Evolutionary conservation across 345 rosid species (phyloP).

Genomic region (Dipteronia dyeriana): DNA sequence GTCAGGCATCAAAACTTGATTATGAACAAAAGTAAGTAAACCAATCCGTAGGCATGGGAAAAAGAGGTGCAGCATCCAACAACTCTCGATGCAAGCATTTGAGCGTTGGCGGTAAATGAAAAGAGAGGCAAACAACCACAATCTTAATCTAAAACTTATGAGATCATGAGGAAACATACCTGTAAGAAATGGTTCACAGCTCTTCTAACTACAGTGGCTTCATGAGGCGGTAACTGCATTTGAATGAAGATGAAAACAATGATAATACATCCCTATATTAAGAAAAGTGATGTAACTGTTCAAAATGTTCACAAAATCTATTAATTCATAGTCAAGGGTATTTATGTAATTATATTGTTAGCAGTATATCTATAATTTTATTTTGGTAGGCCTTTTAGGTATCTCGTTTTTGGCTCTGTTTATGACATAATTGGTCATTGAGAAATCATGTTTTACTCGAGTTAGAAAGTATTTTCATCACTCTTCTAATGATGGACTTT

Average conservation of each 20-base stretch:
- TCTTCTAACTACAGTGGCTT: conserved; percentile 74
- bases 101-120: not conserved
- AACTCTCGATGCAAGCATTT: not conserved
- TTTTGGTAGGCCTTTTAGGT: not conserved
- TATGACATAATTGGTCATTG: not conserved
- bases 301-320: not conserved
- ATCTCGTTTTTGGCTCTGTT: not conserved
- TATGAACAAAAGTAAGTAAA: not conserved
- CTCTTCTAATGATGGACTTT: too few species aligned
- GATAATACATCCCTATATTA: not conserved
- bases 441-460: not conserved
- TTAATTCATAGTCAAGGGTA: not conserved
- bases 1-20: not conserved
- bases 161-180: conserved; percentile 43
- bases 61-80: not conserved
- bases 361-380: not conserved
- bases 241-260: conserved; percentile 6
- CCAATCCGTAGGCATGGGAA: not conserved
- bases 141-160: not conserved
- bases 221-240: conserved; percentile 93
- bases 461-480: not conserved
- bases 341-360: not conserved
- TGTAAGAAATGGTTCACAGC: conserved; percentile 95
- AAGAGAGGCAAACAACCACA: not conserved
- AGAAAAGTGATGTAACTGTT: not conserved